Evolutionary conservation across 1,284 basidiomycete genomes (phyloP).

Genomic region (Cutaneotrichosporon sp.): DNA sequence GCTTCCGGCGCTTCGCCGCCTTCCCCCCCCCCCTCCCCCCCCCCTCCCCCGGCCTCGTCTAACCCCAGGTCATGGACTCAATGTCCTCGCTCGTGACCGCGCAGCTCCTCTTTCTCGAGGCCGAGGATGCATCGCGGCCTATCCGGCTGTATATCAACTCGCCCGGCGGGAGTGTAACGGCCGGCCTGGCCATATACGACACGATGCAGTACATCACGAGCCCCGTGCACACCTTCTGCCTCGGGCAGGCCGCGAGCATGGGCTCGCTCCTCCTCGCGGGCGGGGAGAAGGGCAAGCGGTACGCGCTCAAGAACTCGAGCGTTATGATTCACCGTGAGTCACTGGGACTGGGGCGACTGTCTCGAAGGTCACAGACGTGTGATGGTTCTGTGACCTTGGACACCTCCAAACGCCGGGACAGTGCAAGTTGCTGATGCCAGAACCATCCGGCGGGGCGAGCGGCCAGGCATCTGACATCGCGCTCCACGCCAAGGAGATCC

Average conservation of each 20-base stretch:
- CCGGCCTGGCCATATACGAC: conserved; percentile 91
- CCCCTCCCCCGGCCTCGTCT: not conserved
- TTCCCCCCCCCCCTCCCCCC: not conserved
- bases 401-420: no score
- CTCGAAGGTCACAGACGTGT: no score
- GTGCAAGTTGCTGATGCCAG: conserved; percentile 54
- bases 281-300: conserved; percentile 81
- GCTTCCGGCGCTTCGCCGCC: not conserved
- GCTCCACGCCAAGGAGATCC: conserved; percentile 89
- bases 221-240: conserved; percentile 90
- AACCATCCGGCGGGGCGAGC: conserved; percentile 89
- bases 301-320: conserved; percentile 83
- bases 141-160: conserved; percentile 95
- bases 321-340: conserved; percentile 95
- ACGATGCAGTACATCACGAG: conserved; percentile 87
- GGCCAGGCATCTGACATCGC: conserved; percentile 93
- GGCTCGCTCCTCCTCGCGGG: conserved; percentile 84
- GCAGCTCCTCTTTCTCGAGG: conserved; percentile 89
- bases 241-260: conserved; percentile 92
- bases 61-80: conserved; percentile 71
- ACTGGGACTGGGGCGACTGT: no score
- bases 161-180: conserved; percentile 89
- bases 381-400: no score
- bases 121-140: conserved; percentile 85
- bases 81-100: conserved; percentile 83